Conservation (phyloP, 108 stramenopile genomes). For the Poteriospumella lacustris region DNA sequence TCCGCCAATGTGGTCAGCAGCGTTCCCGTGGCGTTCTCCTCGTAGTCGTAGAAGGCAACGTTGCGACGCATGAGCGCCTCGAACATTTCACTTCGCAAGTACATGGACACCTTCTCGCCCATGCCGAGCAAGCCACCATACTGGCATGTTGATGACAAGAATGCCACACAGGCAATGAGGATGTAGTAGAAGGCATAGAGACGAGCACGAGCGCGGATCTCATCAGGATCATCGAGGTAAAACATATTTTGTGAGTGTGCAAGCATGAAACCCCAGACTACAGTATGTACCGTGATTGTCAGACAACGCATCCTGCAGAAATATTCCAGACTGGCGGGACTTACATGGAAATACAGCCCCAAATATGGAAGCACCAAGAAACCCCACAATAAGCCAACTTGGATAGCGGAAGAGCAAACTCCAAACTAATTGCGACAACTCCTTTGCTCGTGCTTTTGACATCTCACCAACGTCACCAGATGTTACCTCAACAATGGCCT, state of each 20-base stretch:
- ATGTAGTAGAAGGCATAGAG: slow-evolving; percentile 39
- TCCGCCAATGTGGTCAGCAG: slow-evolving; percentile 57
- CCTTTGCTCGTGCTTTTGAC: not conserved
- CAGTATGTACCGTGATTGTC: too few species aligned
- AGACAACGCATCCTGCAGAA: not conserved
- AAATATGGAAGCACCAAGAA: slow-evolving; percentile 1
- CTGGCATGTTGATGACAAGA: slow-evolving; percentile 43
- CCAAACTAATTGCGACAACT: not conserved
- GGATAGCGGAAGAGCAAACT: not conserved
- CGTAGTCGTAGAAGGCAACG: slow-evolving; percentile 46
- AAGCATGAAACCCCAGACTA: slow-evolving; percentile 20
- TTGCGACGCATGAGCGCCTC: slow-evolving; percentile 39
- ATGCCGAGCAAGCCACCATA: slow-evolving; percentile 48
- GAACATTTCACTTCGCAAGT: not conserved
- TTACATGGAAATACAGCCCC: slow-evolving; percentile 29
- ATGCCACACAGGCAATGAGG: slow-evolving; percentile 28
- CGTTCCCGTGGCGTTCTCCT: slow-evolving; percentile 50
- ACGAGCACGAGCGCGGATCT: slow-evolving; percentile 33
- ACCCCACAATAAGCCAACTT: not conserved
- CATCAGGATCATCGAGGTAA: slow-evolving; percentile 36
- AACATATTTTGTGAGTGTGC: slow-evolving; percentile 27
- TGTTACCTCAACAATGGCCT: too few species aligned
- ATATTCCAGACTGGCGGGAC: not conserved
- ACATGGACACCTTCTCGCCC: slow-evolving; percentile 37
- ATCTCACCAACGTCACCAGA: too few species aligned